Base-by-base conservation (phyloP, 768 basidiomycete species). In the Astraeus odoratus region DNA sequence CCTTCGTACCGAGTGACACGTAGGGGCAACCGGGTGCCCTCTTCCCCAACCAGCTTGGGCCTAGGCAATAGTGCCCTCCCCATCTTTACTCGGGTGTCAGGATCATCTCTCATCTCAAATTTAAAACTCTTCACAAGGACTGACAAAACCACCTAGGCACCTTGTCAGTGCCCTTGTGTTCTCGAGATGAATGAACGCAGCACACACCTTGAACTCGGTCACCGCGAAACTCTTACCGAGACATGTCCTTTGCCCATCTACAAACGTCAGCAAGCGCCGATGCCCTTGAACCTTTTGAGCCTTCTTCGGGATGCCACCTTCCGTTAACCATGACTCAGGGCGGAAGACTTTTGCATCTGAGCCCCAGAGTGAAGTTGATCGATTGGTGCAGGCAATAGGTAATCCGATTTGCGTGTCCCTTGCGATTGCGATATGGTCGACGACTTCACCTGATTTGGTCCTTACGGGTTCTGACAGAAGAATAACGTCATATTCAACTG, bases 311-410 rank as follows among this genome's bases (percentile, higher is more conserved):
- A 57, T 51, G 1, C 62, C 57, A 13, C 59, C 61, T 4, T 62
- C 59, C 4, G 51, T 51, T 8, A 85, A 62, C 84, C 85, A 86
- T 5, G 84, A 67, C 43, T 79, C 77, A 0, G 83, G 84, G 31
- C 73, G 67, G 58, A 80, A 87, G 38, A 71, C 70, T 19, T 71
- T 68, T 3, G 80, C 73, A 46, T 80, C 73, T 0, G 67, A 54
- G 2, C 84, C 84, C 84, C 85, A 86, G 25, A 82, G 57, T 1
- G 58, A 60, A 43, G 67, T 67, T n/a, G 75, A 73, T 5, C 65
- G 57, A 57, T 84, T 82, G 39, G 78, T 66, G 16, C 63, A 61
- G 5, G 57, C 42, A 23, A 80, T 67, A 2, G 75, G 71, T 3
- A 73, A 57, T 9, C 64, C 47, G 23, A 85, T 46, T 1, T 53